These are phyloP conservation scores for Pisolithus tinctorius DNA, from an alignment of 768 basidiomycete genomes.

Conservation along the genomic window DNA sequence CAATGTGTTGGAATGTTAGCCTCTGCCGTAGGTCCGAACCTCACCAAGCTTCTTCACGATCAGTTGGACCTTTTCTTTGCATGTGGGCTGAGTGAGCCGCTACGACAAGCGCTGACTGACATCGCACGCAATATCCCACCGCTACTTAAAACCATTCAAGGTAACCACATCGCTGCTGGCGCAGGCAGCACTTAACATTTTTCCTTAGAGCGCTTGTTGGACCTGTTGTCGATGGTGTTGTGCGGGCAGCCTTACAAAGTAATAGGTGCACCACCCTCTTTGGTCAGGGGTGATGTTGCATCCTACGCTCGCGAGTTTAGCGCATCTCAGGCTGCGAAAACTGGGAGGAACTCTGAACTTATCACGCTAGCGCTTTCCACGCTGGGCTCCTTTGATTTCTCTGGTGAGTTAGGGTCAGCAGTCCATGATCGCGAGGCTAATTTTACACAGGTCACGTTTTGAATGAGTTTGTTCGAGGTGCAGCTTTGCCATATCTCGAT, in stretches of 20 bases:
- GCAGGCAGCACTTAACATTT: background rate
- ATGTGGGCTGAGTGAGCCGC: constrained; percentile 85
- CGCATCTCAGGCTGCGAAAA: constrained; percentile 41
- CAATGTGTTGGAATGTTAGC: constrained; percentile 98
- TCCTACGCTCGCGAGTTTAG: constrained; percentile 46
- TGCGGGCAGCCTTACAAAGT: constrained; percentile 83
- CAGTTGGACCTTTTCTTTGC: constrained; percentile 95
- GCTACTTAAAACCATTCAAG: constrained; percentile 86
- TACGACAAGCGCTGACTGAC: constrained; percentile 76
- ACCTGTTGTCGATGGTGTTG: constrained; percentile 73
- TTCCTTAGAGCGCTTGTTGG: constrained; percentile 74
- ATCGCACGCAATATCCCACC: constrained; percentile 88
- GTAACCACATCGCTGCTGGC: constrained; percentile 28
- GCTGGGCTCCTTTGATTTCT: constrained; percentile 91
- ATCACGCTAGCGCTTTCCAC: constrained; percentile 81
- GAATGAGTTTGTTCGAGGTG: constrained; percentile 91
- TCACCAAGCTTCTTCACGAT: constrained; percentile 94
- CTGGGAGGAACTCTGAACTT: constrained; percentile 59
- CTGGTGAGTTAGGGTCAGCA: constrained; percentile 42
- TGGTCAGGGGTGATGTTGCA: constrained; percentile 48
- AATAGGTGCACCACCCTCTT: constrained; percentile 72
- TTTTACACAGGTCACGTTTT: constrained; percentile 67
- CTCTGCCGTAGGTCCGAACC: constrained; percentile 88
- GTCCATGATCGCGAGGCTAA: constrained; percentile 7
- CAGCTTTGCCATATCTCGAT: constrained; percentile 89